Evolutionary conservation across 2,329 filamentous ascomycete species (phyloP).

Genomic region (Pezicula radicicola): DNA sequence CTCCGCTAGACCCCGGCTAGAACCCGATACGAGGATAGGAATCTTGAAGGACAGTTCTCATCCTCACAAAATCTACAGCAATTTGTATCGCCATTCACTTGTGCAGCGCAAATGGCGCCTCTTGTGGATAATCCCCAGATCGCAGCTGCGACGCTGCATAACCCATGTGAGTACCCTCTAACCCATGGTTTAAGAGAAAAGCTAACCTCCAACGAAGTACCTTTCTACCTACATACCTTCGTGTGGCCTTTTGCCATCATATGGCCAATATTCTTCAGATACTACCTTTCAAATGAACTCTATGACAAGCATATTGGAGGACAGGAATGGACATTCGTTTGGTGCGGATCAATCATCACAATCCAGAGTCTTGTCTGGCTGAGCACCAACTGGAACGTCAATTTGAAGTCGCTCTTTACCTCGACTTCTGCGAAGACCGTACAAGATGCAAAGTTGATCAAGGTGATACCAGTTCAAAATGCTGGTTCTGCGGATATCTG

Average conservation of each 20-base stretch:
- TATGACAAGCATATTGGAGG: slow-evolving; percentile 91
- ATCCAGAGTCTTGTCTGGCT: slow-evolving; percentile 88
- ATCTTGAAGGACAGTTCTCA: neutral
- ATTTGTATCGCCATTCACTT: slow-evolving; percentile 11
- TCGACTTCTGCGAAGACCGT: slow-evolving; percentile 68
- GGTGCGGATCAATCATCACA: slow-evolving; percentile 83
- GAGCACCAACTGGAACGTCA: slow-evolving; percentile 96
- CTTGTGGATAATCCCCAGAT: slow-evolving; percentile 94
- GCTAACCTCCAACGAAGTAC: slow-evolving; percentile 39
- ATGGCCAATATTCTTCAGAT: slow-evolving; percentile 88
- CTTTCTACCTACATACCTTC: slow-evolving; percentile 79
- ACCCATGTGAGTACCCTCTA: slow-evolving; percentile 49
- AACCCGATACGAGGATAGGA: neutral
- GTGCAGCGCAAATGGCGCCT: slow-evolving; percentile 57
- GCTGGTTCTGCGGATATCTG: slow-evolving; percentile 89
- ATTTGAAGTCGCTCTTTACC: slow-evolving; percentile 79
- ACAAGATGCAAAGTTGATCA: slow-evolving; percentile 79
- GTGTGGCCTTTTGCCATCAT: slow-evolving; percentile 88
- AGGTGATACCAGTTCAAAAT: slow-evolving; percentile 86
- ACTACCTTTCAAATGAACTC: slow-evolving; percentile 78
- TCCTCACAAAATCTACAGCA: neutral
- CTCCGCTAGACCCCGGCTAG: too few species aligned
- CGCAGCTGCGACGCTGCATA: slow-evolving; percentile 80
- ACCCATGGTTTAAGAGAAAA: neutral
- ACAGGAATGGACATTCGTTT: slow-evolving; percentile 98